phyloP scores from a whole-genome alignment of 305 asterid genomes.

The Salvia sclarea region DNA sequence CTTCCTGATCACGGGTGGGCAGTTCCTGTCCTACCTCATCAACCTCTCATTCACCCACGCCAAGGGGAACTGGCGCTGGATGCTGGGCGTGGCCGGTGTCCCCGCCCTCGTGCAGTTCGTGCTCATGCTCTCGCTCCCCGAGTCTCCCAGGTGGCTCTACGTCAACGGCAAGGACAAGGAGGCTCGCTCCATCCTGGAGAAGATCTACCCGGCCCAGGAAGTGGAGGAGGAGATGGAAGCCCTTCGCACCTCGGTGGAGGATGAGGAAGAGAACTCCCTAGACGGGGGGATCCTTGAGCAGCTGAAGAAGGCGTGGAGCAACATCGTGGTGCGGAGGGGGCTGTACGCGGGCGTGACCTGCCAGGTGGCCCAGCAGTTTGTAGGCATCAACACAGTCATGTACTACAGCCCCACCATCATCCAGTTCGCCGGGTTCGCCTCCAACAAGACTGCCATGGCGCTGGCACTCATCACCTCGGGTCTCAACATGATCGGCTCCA shows the following conservation, averaged over 20 bases:
- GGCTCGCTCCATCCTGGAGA: conserved; percentile 57
- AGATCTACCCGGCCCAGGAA: conserved; percentile 49
- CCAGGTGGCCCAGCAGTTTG: conserved; percentile 73
- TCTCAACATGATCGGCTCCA: conserved; percentile 57
- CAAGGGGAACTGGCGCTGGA: conserved; percentile 77
- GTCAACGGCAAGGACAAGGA: conserved; percentile 54
- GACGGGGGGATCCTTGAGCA: conserved; percentile 36
- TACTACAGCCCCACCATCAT: conserved; percentile 73
- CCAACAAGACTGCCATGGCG: conserved; percentile 59
- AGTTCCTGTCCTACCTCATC: conserved; percentile 65
- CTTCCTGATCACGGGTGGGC: conserved; percentile 71
- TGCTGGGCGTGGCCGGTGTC: conserved; percentile 67
- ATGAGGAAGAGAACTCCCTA: conserved; percentile 37
- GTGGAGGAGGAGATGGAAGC: conserved; percentile 53
- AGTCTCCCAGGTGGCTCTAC: conserved; percentile 79
- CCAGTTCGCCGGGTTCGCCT: conserved; percentile 72
- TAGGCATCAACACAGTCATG: conserved; percentile 74
- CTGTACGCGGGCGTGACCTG: conserved; percentile 58
- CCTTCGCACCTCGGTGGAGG: conserved; percentile 43
- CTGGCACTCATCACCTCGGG: conserved; percentile 65
- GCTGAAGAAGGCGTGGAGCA: conserved; percentile 49
- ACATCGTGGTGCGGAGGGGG: conserved; percentile 54
- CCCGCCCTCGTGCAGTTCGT: conserved; percentile 61
- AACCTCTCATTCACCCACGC: conserved; percentile 63
- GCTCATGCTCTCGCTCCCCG: conserved; percentile 66